Evolutionary conservation across 345 rosid genomes (phyloP), one percentile per base, ranked within the genome.

Genomic region (Raphanus sativus): DNA sequence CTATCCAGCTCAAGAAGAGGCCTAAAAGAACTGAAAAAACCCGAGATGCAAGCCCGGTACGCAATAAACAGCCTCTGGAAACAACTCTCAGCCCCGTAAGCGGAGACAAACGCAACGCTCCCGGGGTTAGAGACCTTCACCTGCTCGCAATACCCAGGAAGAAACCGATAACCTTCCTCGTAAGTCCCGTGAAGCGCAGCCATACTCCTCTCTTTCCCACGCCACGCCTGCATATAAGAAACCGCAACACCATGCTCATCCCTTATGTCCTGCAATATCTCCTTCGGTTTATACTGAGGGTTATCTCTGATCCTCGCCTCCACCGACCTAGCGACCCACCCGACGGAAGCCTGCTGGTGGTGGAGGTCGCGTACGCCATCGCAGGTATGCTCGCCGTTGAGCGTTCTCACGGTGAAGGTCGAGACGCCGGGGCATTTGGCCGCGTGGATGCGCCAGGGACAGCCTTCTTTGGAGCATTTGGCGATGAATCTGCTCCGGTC

Each of bases 221-320:
- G 99, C 99, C 99, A 95, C 62, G 99, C 99, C 82, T 95, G 99
- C 99, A 95, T 95, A 77, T 95, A 95, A 71, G 99, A 95, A 62
- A 95, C 99, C 2, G 96, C 94, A 83, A 95, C 99, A 21, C 99
- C 99, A 81, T 95, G 99, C 81, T 87, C 87, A 52, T 95, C 98
- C 4, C 94, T 89, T 74, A 95, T 95, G 69, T 91, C 98, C 81
- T 95, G 97, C 82, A 95, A 83, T 56, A 95, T 95, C 84, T 95
- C 94, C 75, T 93, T 93, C 0, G 99, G 99, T 79, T 93, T 95
- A 81, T 87, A 95, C 74, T 86, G 99, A 13, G 99, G 99, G 77
- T 95, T 95, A 77, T 93, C 97, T 55, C 98, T 89, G 77, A 95
- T 84, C 13, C 97, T 91, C 26, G 91, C 86, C 83, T 95, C 99